phyloP scores from a whole-genome alignment of 805 yeast species.

The Teunomyces kruisii region DNA sequence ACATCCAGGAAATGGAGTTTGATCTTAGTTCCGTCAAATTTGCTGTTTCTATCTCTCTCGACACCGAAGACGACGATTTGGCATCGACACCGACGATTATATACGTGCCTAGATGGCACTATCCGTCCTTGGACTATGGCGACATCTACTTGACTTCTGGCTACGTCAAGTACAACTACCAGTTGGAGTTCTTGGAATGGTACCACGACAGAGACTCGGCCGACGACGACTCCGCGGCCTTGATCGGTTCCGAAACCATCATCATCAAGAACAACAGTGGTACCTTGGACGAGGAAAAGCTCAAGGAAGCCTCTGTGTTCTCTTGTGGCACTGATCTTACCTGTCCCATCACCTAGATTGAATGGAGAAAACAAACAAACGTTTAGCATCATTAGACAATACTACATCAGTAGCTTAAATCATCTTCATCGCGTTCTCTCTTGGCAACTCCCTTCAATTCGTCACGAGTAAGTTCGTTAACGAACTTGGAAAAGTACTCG shows the following conservation, averaged over 20 bases:
- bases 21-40: conserved; percentile 51
- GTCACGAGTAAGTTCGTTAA: conserved; percentile 53
- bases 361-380: too few species aligned
- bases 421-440: conserved; percentile 35
- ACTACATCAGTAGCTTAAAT: background rate
- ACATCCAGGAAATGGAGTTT: conserved; percentile 54
- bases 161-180: conserved; percentile 48
- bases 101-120: conserved; percentile 74
- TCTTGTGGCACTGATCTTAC: conserved; percentile 8
- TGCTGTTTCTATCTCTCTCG: conserved; percentile 42
- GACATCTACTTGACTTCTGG: conserved; percentile 59
- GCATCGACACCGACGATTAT: conserved; percentile 51
- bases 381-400: background rate
- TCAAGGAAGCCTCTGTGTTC: conserved; percentile 8
- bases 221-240: conserved; percentile 7
- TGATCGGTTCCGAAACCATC: conserved; percentile 25
- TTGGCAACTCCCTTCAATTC: conserved; percentile 42
- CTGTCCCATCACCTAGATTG: conserved; percentile 15
- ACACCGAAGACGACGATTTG: conserved; percentile 8
- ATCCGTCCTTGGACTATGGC: conserved; percentile 45
- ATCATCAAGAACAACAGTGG: conserved; percentile 41
- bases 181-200: conserved; percentile 68
- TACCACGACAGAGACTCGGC: conserved; percentile 43
- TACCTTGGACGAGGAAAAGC: conserved; percentile 22
- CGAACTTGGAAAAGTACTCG: conserved; percentile 64